phyloP scores from a whole-genome alignment of 371 early-diverging fungal species.

The Haplosporangium sp. region DNA sequence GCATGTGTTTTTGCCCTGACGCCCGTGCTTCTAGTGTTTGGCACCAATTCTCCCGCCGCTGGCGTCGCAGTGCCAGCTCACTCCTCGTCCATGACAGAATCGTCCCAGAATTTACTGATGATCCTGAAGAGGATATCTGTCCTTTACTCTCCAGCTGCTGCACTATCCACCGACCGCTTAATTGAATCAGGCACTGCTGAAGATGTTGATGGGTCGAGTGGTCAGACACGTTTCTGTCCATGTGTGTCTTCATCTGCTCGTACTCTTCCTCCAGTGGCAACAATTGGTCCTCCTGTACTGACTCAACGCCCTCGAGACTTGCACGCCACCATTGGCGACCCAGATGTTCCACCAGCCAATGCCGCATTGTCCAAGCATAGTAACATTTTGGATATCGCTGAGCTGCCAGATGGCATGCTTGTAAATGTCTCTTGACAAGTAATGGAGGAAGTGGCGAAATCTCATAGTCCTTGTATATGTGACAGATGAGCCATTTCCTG shows the following conservation, averaged over 20 bases:
- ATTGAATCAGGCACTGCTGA: constrained; percentile 57
- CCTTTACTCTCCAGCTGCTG: background rate
- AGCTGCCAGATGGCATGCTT: constrained; percentile 56
- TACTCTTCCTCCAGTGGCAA: constrained; percentile 50
- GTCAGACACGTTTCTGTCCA: constrained; percentile 65
- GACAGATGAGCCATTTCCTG: constrained; percentile 57
- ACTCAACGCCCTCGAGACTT: constrained; percentile 1
- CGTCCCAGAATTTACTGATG: background rate
- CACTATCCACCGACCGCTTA: constrained; percentile 39
- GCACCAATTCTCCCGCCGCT: constrained; percentile 2
- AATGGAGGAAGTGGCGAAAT: constrained; percentile 8
- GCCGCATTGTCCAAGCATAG: constrained; percentile 67
- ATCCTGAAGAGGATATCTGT: background rate
- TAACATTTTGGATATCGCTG: constrained; percentile 64
- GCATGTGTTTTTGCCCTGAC: constrained; percentile 3
- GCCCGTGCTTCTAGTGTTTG: background rate
- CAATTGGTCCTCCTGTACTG: background rate
- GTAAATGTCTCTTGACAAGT: constrained; percentile 54
- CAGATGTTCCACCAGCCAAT: constrained; percentile 59
- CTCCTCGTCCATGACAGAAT: constrained; percentile 37
- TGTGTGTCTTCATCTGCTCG: constrained; percentile 50
- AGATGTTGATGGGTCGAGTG: constrained; percentile 67
- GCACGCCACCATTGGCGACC: constrained; percentile 44
- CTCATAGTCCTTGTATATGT: constrained; percentile 18
- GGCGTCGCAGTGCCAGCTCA: constrained; percentile 21